Evolutionary conservation across 169 alveolate genomes (phyloP).

Genomic region (Plasmodium reichenowi): DNA sequence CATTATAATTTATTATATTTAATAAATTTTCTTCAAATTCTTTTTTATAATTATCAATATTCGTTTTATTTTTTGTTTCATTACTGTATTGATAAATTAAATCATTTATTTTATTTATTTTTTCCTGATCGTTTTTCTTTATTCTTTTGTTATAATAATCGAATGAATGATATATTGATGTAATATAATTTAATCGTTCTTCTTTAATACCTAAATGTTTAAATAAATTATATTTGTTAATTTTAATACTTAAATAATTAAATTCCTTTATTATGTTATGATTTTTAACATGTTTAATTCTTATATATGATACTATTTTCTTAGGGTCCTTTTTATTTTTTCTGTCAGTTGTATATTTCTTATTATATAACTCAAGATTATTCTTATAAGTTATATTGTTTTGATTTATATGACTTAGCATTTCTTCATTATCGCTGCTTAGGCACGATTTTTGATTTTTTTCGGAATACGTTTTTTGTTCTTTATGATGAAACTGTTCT

Average conservation of each 20-base stretch:
- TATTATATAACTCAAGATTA: neutral
- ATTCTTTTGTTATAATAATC: slow-evolving; percentile 41
- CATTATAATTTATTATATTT: slow-evolving; percentile 2
- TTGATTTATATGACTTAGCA: neutral
- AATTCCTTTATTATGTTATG: slow-evolving; percentile 39
- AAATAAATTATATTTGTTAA: slow-evolving; percentile 55
- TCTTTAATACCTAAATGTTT: slow-evolving; percentile 52
- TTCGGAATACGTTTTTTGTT: neutral
- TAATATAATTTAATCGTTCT: slow-evolving; percentile 35
- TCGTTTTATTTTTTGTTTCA: neutral
- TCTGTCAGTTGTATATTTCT: neutral
- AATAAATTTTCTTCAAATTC: slow-evolving; percentile 30
- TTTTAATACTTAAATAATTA: slow-evolving; percentile 30
- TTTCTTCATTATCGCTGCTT: neutral
- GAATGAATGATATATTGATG: slow-evolving; percentile 43
- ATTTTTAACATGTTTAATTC: neutral
- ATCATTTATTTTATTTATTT: slow-evolving; percentile 3
- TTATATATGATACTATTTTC: neutral
- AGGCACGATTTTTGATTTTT: neutral
- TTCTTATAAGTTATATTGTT: neutral
- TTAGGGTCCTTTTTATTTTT: neutral
- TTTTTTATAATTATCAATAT: slow-evolving; percentile 2
- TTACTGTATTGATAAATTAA: neutral
- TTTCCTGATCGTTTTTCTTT: neutral
- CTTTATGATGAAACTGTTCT: neutral